Base-by-base conservation (phyloP, 495 filamentous ascomycete species). In the Aspergillus nanangensis region DNA sequence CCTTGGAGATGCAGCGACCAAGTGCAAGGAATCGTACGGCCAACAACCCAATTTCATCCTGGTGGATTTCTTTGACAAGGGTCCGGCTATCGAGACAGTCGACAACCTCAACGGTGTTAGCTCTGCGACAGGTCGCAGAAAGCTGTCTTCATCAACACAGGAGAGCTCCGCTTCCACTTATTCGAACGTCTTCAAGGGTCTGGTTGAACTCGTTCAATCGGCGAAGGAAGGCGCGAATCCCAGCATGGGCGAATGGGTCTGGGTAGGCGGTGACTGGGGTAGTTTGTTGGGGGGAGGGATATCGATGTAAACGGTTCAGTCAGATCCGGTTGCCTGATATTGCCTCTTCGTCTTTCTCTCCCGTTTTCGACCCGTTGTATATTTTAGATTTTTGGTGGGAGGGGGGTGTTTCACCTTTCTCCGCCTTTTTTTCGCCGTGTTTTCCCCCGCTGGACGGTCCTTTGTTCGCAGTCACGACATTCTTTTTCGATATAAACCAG, bases 51-150 rank as follows among this genome's bases (percentile, higher is more conserved):
- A 71, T 0, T 88, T 86, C 47, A 74, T 88, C 37, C 70, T 91
- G 17, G 84, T 90, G 4, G 86, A 91, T 58, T 90, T 87, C 63
- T 87, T 79, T 50, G 78, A 85, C 47, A 64, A 79, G 36, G 86
- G 84, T 0, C 70, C 79, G 0, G 66, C 80, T 13, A 75, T 89
- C 37, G 66, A 70, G 1, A 75, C 79, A 0, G 81, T 85, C 4
- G 84, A 89, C 58, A 65, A 54, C 25, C 42, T 87, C 47, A 90
- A 88, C 57, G 76, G 77, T 20, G 77, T 88, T 35, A 69, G 64
- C 29, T 58, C 66, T 32, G 45, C 70, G 4, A 62, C 67, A 13
- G 75, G 75, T 3, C 66, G 74, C 8, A 61, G 54, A 14, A 58
- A 70, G 20, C 46, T 64, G 9, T 58, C 61, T 3, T 50, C 62